A percentile compares a stretch with the other conserved stretches of the same genome.
These are phyloP conservation scores for Scedosporium minutisporum DNA, from an alignment of 2,329 filamentous ascomycete genomes.

Conservation along the genomic window DNA sequence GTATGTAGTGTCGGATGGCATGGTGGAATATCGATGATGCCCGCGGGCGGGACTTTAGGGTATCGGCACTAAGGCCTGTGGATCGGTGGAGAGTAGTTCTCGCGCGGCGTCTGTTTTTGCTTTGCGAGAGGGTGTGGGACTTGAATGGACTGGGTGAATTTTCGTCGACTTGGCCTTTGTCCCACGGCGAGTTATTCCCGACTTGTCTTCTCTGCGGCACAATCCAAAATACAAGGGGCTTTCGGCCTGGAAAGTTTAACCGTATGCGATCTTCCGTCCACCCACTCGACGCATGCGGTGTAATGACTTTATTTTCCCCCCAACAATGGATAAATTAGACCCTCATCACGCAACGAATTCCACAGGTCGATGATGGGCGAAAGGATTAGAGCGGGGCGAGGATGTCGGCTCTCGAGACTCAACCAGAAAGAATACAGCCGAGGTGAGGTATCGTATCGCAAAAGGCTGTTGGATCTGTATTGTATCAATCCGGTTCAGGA, in stretches of 20 bases:
- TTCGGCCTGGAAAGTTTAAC: neutral
- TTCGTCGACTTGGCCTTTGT: neutral
- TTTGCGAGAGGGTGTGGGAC: neutral
- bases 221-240: neutral
- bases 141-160: slow-evolving; percentile 4
- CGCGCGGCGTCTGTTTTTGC: neutral
- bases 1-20: slow-evolving; percentile 11
- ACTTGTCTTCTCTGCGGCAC: neutral
- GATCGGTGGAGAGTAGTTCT: neutral
- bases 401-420: neutral
- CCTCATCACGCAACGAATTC: neutral
- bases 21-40: slow-evolving; percentile 10
- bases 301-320: neutral
- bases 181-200: neutral
- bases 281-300: neutral
- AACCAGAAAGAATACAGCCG: neutral
- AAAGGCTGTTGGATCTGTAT: neutral
- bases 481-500: neutral
- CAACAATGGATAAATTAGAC: slow-evolving; percentile 1
- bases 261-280: neutral
- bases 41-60: slow-evolving; percentile 7
- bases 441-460: neutral
- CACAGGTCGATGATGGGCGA: neutral
- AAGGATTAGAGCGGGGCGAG: neutral
- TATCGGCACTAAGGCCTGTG: neutral